phyloP scores from a whole-genome alignment of 768 basidiomycete genomes.

The Neoboletus subvelutipes region DNA sequence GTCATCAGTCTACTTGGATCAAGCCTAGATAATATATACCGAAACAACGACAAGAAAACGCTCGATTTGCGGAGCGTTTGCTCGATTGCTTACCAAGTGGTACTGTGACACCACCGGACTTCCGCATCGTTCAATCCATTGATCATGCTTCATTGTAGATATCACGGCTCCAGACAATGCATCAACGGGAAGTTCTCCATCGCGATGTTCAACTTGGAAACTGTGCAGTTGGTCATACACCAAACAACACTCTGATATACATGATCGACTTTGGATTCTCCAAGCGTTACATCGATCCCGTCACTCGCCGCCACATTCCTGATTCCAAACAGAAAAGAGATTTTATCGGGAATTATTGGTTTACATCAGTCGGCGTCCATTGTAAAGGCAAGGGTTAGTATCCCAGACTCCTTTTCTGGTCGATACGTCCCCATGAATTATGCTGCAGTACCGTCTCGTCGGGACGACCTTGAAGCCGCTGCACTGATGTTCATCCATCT shows the following conservation, averaged over 20 bases:
- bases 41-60: conserved; percentile 50
- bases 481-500: conserved; percentile 81
- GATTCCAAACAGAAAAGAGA: conserved; percentile 66
- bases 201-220: conserved; percentile 82
- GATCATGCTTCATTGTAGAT: conserved; percentile 46
- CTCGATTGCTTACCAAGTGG: conserved; percentile 74
- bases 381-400: conserved; percentile 68
- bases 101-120: conserved; percentile 34
- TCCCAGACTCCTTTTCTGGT: conserved; percentile 11
- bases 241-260: conserved; percentile 61
- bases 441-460: conserved; percentile 65
- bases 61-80: conserved; percentile 75
- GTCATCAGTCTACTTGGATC: conserved; percentile 75
- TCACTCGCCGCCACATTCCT: conserved; percentile 66
- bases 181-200: conserved; percentile 68
- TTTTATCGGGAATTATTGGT: conserved; percentile 86
- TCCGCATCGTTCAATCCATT: conserved; percentile 5
- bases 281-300: conserved; percentile 69
- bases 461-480: conserved; percentile 76
- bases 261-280: conserved; percentile 90
- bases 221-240: conserved; percentile 60
- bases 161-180: conserved; percentile 71
- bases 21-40: conserved; percentile 64
- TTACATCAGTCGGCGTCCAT: conserved; percentile 75
- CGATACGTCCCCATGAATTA: conserved; percentile 22